Evolutionary conservation across 2,329 filamentous ascomycete species (phyloP).

Genomic region (Talaromyces sp.): DNA sequence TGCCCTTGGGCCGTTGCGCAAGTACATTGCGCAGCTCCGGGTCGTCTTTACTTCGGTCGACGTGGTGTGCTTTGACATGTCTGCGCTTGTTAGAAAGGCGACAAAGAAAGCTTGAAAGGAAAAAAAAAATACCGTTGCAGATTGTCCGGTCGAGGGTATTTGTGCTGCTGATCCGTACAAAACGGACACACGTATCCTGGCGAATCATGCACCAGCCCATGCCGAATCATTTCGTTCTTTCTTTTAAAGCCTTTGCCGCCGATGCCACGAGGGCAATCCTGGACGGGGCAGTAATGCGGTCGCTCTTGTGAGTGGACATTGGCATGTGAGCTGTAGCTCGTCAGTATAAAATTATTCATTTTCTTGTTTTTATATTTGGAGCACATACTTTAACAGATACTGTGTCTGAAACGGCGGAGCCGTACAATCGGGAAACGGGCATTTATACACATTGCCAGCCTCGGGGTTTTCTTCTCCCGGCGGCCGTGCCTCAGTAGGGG

Average conservation of each 20-base stretch:
- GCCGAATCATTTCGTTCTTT: conserved; percentile 66
- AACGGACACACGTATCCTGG: conserved; percentile 96
- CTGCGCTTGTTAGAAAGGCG: conserved; percentile 38
- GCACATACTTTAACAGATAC: conserved; percentile 56
- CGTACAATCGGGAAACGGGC: conserved; percentile 51
- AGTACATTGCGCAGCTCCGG: conserved; percentile 74
- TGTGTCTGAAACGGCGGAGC: conserved; percentile 59
- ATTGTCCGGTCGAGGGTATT: conserved; percentile 92
- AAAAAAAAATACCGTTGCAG: conserved; percentile 64
- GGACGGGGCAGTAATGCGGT: conserved; percentile 59
- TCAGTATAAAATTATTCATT: no score
- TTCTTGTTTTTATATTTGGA: no score
- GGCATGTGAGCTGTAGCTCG: conserved; percentile 37
- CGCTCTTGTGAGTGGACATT: conserved; percentile 59
- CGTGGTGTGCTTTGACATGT: conserved; percentile 88
- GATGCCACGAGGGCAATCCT: conserved; percentile 51
- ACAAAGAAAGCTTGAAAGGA: neutral
- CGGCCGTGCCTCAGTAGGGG: conserved; percentile 21
- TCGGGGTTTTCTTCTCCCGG: conserved; percentile 21
- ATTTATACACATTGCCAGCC: conserved; percentile 41
- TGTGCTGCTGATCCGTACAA: conserved; percentile 87
- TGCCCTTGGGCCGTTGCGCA: conserved; percentile 77
- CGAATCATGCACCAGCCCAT: conserved; percentile 85
- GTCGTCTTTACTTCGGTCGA: conserved; percentile 86
- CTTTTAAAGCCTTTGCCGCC: conserved; percentile 64